Conservation (phyloP, 73 alveolate genomes). For the Paramecium pentaurelia region DNA sequence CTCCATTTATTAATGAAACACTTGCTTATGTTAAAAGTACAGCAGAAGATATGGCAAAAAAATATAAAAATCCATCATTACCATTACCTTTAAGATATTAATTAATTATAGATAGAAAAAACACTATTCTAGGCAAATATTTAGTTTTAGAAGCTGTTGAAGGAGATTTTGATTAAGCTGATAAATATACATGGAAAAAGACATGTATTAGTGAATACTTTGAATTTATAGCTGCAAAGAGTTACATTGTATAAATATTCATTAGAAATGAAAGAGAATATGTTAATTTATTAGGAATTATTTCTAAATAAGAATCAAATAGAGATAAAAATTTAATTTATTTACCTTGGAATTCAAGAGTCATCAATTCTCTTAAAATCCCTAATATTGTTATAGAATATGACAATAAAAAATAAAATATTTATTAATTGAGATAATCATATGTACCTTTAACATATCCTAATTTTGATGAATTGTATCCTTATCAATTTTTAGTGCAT, state of each 20-base stretch:
- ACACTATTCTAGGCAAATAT: constrained; percentile 9
- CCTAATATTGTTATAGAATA: background rate
- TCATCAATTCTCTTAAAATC: background rate
- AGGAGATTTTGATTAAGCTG: constrained; percentile 14
- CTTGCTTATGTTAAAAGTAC: background rate
- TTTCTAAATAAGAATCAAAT: background rate
- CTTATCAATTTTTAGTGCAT: background rate
- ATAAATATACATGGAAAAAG: constrained; percentile 21
- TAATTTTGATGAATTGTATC: background rate
- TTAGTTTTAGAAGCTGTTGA: constrained; percentile 27
- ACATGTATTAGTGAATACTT: background rate
- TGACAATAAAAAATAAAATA: background rate
- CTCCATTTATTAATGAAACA: constrained; percentile 29
- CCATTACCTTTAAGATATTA: constrained; percentile 11
- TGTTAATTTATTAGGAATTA: background rate
- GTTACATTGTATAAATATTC: background rate
- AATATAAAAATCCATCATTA: background rate
- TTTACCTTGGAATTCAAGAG: constrained; percentile 22
- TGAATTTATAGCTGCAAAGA: background rate
- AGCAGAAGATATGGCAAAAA: constrained; percentile 13
- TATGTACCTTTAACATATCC: background rate
- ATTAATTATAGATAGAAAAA: background rate
- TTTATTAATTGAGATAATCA: background rate
- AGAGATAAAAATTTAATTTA: background rate
- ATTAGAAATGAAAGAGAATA: background rate